These are phyloP conservation scores for Rhododendron molle DNA, from an alignment of 148 eudicot species.

Conservation along the genomic window DNA sequence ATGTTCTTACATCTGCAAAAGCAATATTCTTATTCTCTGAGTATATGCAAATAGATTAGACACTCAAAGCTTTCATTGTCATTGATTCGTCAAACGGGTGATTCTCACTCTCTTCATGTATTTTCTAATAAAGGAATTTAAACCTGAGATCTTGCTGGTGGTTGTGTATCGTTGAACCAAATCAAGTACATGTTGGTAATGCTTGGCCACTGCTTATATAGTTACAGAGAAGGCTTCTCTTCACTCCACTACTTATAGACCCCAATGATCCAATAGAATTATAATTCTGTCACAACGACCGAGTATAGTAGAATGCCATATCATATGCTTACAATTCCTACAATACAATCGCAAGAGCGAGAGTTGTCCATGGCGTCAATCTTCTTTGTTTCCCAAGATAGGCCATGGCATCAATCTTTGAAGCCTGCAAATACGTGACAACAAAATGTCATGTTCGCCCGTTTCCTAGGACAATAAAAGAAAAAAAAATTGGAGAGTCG, in stretches of 20 bases:
- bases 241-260: background rate
- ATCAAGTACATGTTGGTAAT: background rate
- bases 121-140: background rate
- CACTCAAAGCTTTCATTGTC: background rate
- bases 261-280: background rate
- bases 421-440: constrained; percentile 9
- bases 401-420: constrained; percentile 11
- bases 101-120: background rate
- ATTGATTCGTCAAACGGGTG: background rate
- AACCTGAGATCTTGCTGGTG: background rate
- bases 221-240: background rate
- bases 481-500: background rate
- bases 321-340: no score
- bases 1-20: background rate
- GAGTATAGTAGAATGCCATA: background rate
- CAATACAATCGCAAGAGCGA: background rate
- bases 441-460: background rate
- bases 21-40: background rate
- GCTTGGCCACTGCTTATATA: background rate
- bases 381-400: no score
- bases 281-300: background rate
- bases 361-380: background rate
- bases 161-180: background rate
- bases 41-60: background rate
- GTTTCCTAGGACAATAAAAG: background rate